Conservation (phyloP, 2,329 filamentous ascomycete genomes). For the Aureobasidium sp. region DNA sequence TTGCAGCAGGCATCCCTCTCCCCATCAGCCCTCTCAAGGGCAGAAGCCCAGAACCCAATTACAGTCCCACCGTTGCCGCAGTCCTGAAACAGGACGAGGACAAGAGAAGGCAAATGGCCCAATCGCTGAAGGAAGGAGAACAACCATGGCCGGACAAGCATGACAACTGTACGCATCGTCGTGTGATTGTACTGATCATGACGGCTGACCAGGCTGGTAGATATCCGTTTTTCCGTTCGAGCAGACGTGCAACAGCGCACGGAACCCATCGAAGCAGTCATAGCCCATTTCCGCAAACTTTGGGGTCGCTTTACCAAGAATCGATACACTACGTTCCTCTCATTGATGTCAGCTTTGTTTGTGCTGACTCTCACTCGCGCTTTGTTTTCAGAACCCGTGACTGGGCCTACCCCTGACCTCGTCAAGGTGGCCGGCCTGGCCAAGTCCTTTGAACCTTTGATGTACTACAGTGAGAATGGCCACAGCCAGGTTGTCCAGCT, state of each 20-base stretch:
- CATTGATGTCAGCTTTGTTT: conserved; percentile 53
- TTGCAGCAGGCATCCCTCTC: conserved; percentile 41
- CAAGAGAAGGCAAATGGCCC: conserved; percentile 5
- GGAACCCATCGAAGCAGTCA: conserved; percentile 68
- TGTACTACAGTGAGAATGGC: conserved; percentile 88
- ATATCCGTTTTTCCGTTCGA: conserved; percentile 78
- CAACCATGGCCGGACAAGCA: conserved; percentile 10
- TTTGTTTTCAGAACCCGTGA: conserved; percentile 58
- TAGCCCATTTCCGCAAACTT: conserved; percentile 53
- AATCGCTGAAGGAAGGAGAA: conserved; percentile 1
- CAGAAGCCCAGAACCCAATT: conserved; percentile 23
- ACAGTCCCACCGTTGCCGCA: conserved; percentile 12
- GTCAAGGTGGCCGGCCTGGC: conserved; percentile 86
- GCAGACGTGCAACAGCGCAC: conserved; percentile 82
- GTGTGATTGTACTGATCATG: conserved; percentile 11
- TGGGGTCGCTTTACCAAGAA: conserved; percentile 57
- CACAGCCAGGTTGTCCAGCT: conserved; percentile 77
- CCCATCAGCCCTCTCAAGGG: conserved; percentile 44
- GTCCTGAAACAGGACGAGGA: conserved; percentile 10
- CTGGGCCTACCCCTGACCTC: conserved; percentile 67
- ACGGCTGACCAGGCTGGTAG: conserved; percentile 37
- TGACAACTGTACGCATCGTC: conserved; percentile 27
- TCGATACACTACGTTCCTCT: conserved; percentile 57
- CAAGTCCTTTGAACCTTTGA: conserved; percentile 84
- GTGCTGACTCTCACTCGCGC: conserved; percentile 56